Percentiles rank a stretch among this genome's conserved stretches.
Conservation (phyloP, 495 filamentous ascomycete species). For the Aspergillus nanangensis region DNA sequence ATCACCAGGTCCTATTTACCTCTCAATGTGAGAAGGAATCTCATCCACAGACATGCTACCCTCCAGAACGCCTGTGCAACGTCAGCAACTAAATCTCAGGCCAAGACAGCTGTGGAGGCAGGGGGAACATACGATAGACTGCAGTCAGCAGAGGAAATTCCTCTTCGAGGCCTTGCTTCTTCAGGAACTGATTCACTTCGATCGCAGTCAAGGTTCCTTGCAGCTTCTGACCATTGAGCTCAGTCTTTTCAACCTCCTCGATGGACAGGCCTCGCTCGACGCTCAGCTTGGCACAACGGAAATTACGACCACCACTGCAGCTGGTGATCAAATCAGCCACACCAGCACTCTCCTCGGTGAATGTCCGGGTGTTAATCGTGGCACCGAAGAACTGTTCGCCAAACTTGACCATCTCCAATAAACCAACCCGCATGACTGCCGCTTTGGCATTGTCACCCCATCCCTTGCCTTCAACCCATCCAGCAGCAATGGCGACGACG, state of each 20-base stretch:
- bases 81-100: constrained; percentile 12
- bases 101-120: background rate
- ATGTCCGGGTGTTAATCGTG: constrained; percentile 72
- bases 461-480: constrained; percentile 90
- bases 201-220: constrained; percentile 89
- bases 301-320: constrained; percentile 88
- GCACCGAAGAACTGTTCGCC: constrained; percentile 87
- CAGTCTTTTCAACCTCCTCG: constrained; percentile 78
- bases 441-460: constrained; percentile 99
- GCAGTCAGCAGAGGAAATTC: constrained; percentile 91
- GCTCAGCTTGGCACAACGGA: constrained; percentile 85
- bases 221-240: constrained; percentile 95
- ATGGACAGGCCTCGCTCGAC: constrained; percentile 75
- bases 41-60: constrained; percentile 39
- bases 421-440: constrained; percentile 90
- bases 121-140: constrained; percentile 53
- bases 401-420: constrained; percentile 94
- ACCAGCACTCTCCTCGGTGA: constrained; percentile 94
- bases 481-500: constrained; percentile 89
- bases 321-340: constrained; percentile 96
- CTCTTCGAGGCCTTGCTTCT: constrained; percentile 65
- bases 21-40: constrained; percentile 42
- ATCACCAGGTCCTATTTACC: constrained; percentile 28
- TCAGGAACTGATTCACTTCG: constrained; percentile 87
- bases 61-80: constrained; percentile 31